These are phyloP conservation scores for Alternaria sp. DNA, from an alignment of 2,329 filamentous ascomycete species.

Conservation along the genomic window DNA sequence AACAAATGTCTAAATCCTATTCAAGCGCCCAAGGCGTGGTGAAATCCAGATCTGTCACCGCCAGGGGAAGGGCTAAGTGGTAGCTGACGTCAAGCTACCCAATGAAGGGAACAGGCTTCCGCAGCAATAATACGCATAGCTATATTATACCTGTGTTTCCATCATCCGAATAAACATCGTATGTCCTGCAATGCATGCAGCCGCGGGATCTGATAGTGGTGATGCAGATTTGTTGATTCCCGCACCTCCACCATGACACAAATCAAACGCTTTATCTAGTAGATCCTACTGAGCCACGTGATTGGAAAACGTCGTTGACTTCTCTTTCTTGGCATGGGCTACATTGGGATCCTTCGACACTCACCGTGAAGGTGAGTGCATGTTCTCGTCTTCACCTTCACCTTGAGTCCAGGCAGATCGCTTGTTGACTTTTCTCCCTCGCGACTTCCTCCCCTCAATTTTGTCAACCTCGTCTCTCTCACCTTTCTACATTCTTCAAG, in stretches of 20 bases:
- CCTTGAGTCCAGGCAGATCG: background rate
- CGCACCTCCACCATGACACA: background rate
- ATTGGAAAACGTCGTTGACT: background rate
- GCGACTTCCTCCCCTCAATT: background rate
- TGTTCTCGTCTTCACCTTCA: conserved; percentile 1
- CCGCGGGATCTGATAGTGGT: background rate
- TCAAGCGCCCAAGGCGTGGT: background rate
- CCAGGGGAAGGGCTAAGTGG: background rate
- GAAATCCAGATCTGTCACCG: background rate
- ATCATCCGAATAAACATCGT: background rate
- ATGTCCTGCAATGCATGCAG: background rate
- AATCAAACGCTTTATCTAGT: background rate
- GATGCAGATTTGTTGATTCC: background rate
- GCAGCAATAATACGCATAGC: background rate
- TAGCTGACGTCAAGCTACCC: background rate
- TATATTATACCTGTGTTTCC: background rate
- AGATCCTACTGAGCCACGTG: background rate
- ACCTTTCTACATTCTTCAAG: background rate
- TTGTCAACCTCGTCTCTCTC: background rate
- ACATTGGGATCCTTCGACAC: background rate
- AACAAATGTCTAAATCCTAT: background rate
- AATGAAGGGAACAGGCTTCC: background rate
- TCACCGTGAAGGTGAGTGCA: background rate
- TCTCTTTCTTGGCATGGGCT: background rate
- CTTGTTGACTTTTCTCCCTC: background rate